A percentile compares a stretch with the other conserved stretches of the same genome.
Conservation (phyloP, 371 early-diverging fungal genomes). For the Actinomortierella ambigua region DNA sequence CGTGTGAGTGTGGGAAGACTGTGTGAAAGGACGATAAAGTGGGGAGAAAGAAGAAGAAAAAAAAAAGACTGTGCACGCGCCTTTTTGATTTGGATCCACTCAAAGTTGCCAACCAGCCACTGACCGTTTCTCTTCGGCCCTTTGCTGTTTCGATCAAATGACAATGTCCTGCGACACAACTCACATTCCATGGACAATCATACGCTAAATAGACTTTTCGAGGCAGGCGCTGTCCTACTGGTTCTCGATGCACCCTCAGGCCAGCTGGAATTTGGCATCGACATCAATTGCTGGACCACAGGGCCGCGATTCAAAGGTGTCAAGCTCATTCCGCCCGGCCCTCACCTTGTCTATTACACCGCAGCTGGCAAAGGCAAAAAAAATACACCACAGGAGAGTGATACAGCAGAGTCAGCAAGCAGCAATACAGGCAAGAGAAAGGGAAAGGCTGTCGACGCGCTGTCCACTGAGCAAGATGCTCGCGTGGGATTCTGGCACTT, state of each 20-base stretch:
- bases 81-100: too few relatives aligned
- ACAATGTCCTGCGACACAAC: too few relatives aligned
- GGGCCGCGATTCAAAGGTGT: conserved; percentile 93
- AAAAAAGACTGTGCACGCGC: too few relatives aligned
- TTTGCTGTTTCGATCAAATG: too few relatives aligned
- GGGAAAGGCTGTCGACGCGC: too few relatives aligned
- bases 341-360: conserved; percentile 88
- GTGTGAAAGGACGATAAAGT: neutral
- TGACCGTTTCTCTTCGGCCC: too few relatives aligned
- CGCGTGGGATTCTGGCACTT: conserved; percentile 42
- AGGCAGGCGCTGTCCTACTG: conserved; percentile 77
- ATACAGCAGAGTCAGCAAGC: too few relatives aligned
- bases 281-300: conserved; percentile 88
- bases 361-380: conserved; percentile 22
- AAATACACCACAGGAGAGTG: neutral
- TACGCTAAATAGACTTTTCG: conserved; percentile 74
- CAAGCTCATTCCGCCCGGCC: conserved; percentile 92
- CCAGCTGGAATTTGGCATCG: conserved; percentile 88
- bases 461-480: conserved; percentile 36
- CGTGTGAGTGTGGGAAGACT: neutral
- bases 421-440: neutral
- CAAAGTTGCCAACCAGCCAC: too few relatives aligned
- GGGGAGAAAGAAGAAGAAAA: too few relatives aligned
- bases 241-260: conserved; percentile 79
- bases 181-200: conserved; percentile 71